Evolutionary conservation across 1,284 basidiomycete genomes (phyloP), one percentile per base, ranked within the genome.

Genomic region (Lignosus rhinocerotis): DNA sequence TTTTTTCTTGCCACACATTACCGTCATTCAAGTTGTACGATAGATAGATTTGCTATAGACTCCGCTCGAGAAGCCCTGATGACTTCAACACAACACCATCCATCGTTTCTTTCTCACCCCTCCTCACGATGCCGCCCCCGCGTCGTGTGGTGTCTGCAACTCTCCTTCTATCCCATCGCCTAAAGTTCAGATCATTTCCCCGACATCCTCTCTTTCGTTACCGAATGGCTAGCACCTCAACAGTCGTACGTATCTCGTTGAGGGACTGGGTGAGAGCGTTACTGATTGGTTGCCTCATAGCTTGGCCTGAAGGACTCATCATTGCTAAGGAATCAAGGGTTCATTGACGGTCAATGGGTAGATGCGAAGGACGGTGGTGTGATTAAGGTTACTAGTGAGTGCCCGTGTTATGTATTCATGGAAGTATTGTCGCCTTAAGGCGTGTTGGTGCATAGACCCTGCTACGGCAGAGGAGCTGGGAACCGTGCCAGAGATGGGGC

Each of bases 331-430:
- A 84, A 84, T 30, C 84, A 93, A 75, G 90, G 82, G 0, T 83
- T 87, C 63, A 90, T 97, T 69, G 84, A 86, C 68, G 94, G 94
- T 3, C 82, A 92, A 73, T 93, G 92, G 88, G 78, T 92, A 7
- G 85, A 90, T 61, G 86, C 92, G n/a, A 81, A 83, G 59, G 84
- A 84, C 41, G 88, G 88, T 11, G 82, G 79, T 50, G 90, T 78
- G 32, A 88, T 96, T 61, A 72, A 76, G 33, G 92, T 96, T 47
- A 85, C 80, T 44, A 93, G 93, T 94, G 69, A 60, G 87, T 80
- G 33, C 8, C 48, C 51, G 51, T 51, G 8, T 11, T 17, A 10
- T 54, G 31, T 38, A 11, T 16, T 50, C 36, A 36, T 54, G 50
- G 30, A 16, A 52, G 30, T n/a, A 9, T n/a, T 12, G 11, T n/a